A percentile compares a stretch with the other conserved stretches of the same genome.
phyloP scores from a whole-genome alignment of 2,329 filamentous ascomycete species.

The Pseudohalonectria lignicola region DNA sequence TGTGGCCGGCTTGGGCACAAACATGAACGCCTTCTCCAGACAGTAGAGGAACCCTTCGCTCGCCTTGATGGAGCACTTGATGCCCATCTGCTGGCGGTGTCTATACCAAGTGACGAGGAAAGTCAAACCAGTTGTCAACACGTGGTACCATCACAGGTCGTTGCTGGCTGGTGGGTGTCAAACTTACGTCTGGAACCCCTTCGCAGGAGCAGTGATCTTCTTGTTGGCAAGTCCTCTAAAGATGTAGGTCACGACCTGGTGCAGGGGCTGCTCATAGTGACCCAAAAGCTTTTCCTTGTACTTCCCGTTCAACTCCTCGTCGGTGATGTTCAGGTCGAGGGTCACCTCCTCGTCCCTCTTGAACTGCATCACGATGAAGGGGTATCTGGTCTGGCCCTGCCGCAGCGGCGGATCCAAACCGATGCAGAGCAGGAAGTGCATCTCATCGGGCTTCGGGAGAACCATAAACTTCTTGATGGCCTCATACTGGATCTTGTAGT shows the following conservation, averaged over 20 bases:
- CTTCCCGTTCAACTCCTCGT: slow-evolving; percentile 69
- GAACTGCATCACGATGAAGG: slow-evolving; percentile 98
- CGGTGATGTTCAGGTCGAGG: slow-evolving; percentile 91
- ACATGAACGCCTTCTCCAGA: slow-evolving; percentile 96
- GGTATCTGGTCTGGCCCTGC: slow-evolving; percentile 94
- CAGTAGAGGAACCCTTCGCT: slow-evolving; percentile 97
- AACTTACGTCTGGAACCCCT: slow-evolving; percentile 73
- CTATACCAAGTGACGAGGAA: slow-evolving; percentile 21
- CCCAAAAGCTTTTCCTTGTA: slow-evolving; percentile 84
- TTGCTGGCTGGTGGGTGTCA: neutral
- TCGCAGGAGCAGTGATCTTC: slow-evolving; percentile 87
- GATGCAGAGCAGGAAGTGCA: slow-evolving; percentile 89
- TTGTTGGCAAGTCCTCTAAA: slow-evolving; percentile 92
- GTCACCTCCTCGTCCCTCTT: slow-evolving; percentile 97
- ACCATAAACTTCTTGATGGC: slow-evolving; percentile 98
- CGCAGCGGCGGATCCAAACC: slow-evolving; percentile 90
- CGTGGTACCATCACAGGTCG: neutral
- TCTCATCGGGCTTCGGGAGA: slow-evolving; percentile 94
- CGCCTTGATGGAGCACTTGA: slow-evolving; percentile 99
- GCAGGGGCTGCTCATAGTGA: slow-evolving; percentile 88
- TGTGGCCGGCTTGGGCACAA: slow-evolving; percentile 94
- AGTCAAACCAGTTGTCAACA: neutral
- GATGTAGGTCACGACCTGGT: slow-evolving; percentile 88
- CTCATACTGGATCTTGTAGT: slow-evolving; percentile 99
- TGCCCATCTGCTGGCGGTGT: slow-evolving; percentile 86